A percentile compares a stretch with the other conserved stretches of the same genome.
These are phyloP conservation scores for Pestalotiopsis sp. DNA, from an alignment of 2,329 filamentous ascomycete genomes.

Conservation along the genomic window DNA sequence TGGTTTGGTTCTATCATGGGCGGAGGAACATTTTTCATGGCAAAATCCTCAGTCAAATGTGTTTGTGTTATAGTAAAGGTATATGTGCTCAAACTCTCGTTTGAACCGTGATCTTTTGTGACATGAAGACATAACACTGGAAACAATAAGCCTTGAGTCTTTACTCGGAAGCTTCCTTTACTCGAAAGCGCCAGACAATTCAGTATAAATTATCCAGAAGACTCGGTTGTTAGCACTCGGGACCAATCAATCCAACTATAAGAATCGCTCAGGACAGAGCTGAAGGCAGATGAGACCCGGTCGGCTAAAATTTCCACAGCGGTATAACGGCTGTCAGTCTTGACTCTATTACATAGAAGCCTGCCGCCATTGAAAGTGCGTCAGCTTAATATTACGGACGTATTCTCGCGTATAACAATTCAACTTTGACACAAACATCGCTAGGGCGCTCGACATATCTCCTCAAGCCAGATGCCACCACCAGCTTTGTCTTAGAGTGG, in stretches of 20 bases:
- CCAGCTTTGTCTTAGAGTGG: constrained; percentile 2
- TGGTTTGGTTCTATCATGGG: not conserved
- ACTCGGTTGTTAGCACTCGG: not conserved
- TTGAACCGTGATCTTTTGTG: too few species aligned
- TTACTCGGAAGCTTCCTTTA: too few species aligned
- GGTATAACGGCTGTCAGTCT: not conserved
- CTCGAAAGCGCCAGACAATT: not conserved
- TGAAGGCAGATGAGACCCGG: not conserved
- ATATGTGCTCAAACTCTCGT: too few species aligned
- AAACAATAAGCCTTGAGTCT: too few species aligned
- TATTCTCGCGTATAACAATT: not conserved
- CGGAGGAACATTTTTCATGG: too few species aligned
- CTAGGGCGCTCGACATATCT: not conserved
- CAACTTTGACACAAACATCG: too few species aligned
- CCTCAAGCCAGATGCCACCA: not conserved
- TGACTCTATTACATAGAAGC: not conserved
- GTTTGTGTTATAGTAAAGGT: not conserved
- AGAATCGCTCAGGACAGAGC: not conserved
- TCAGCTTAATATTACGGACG: not conserved
- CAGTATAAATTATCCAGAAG: not conserved
- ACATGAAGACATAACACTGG: too few species aligned
- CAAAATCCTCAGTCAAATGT: too few species aligned
- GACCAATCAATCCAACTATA: not conserved
- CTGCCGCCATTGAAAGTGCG: not conserved
- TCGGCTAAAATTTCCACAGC: not conserved